These are phyloP conservation scores for Pholiota conissans DNA, from an alignment of 768 basidiomycete genomes.

Conservation along the genomic window DNA sequence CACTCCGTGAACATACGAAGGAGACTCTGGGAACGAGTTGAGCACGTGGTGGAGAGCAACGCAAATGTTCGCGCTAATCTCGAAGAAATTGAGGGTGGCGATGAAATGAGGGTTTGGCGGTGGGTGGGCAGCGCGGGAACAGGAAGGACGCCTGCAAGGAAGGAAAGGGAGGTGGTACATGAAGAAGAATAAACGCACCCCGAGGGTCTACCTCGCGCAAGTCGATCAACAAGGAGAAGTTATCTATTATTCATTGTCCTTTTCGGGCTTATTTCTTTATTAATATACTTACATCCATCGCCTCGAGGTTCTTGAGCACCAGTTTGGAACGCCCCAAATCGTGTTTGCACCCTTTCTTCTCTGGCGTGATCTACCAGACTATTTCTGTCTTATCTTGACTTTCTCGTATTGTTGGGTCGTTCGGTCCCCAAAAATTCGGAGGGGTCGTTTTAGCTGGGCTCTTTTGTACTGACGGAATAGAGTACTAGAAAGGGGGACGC, in stretches of 20 bases:
- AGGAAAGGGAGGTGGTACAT: constrained; percentile 21
- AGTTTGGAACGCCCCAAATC: background rate
- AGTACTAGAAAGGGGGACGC: background rate
- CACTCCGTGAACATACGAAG: constrained; percentile 67
- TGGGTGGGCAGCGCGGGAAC: constrained; percentile 70
- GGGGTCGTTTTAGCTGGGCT: background rate
- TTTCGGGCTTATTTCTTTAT: background rate
- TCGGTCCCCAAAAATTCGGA: background rate
- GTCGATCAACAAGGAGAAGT: background rate
- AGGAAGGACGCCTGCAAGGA: constrained; percentile 31
- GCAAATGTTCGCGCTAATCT: constrained; percentile 85
- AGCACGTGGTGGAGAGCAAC: constrained; percentile 85
- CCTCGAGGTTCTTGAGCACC: background rate
- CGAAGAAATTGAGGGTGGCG: constrained; percentile 82
- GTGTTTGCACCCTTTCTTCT: background rate
- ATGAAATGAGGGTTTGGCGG: constrained; percentile 88
- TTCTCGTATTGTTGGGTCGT: background rate
- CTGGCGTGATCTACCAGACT: background rate
- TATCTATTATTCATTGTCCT: background rate
- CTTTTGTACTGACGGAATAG: background rate
- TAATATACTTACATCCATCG: background rate
- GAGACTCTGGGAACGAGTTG: constrained; percentile 80
- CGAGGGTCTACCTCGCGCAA: background rate
- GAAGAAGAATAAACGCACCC: background rate
- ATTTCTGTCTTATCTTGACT: background rate